A percentile compares a stretch with the other conserved stretches of the same genome.
These are phyloP conservation scores for Talaromyces liani DNA, from an alignment of 495 filamentous ascomycete species.

Conservation along the genomic window DNA sequence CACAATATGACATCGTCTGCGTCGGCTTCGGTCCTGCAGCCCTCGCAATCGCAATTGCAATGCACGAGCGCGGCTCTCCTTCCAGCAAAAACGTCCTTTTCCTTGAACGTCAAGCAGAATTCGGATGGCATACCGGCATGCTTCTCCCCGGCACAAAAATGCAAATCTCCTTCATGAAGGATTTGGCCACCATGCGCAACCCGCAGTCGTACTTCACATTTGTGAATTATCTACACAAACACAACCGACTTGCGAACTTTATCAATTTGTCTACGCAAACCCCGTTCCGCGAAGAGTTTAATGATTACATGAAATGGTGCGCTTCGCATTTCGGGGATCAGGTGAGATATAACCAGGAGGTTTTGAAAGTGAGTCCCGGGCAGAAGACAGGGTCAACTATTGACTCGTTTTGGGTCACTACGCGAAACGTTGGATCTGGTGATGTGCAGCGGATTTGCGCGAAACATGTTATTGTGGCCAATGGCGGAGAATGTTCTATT, in stretches of 20 bases:
- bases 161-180: slow-evolving; percentile 98
- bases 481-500: slow-evolving; percentile 73
- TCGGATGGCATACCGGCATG: slow-evolving; percentile 95
- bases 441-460: slow-evolving; percentile 48
- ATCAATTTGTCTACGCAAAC: slow-evolving; percentile 85
- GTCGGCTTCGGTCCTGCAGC: slow-evolving; percentile 92
- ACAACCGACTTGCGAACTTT: slow-evolving; percentile 76
- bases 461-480: slow-evolving; percentile 77
- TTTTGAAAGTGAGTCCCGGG: slow-evolving; percentile 43
- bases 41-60: slow-evolving; percentile 82
- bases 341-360: slow-evolving; percentile 75
- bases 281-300: slow-evolving; percentile 80
- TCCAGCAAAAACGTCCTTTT: slow-evolving; percentile 63
- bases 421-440: slow-evolving; percentile 44
- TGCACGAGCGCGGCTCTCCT: slow-evolving; percentile 54
- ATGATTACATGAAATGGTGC: slow-evolving; percentile 94
- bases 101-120: slow-evolving; percentile 74
- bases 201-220: slow-evolving; percentile 92
- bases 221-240: slow-evolving; percentile 80
- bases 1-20: slow-evolving; percentile 69
- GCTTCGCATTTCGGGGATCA: slow-evolving; percentile 70
- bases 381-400: slow-evolving; percentile 21
- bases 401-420: slow-evolving; percentile 47
- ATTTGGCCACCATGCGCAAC: slow-evolving; percentile 81
- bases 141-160: slow-evolving; percentile 86